Conservation (phyloP, 2,329 filamentous ascomycete species). For the Fusarium pininemorale region DNA sequence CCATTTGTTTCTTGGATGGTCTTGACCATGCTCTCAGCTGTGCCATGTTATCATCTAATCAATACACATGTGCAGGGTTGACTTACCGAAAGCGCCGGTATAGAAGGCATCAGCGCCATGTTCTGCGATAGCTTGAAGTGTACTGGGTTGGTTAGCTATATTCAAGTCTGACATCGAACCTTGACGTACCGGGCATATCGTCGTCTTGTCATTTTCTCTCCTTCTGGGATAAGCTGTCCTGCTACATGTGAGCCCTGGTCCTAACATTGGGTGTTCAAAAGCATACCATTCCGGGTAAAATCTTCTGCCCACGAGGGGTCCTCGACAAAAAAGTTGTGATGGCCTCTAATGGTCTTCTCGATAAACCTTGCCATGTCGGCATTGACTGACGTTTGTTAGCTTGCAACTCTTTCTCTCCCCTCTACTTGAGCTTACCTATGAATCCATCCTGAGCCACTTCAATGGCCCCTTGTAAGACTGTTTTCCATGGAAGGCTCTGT, state of each 20-base stretch:
- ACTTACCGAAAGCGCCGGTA: slow-evolving; percentile 67
- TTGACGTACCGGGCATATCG: slow-evolving; percentile 70
- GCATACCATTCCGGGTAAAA: slow-evolving; percentile 79
- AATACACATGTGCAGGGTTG: background rate
- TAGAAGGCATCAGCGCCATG: slow-evolving; percentile 81
- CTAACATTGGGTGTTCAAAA: too few species aligned
- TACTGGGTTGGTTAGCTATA: slow-evolving; percentile 48
- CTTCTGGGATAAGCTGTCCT: slow-evolving; percentile 73
- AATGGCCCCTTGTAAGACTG: slow-evolving; percentile 78
- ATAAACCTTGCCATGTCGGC: slow-evolving; percentile 81
- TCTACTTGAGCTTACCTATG: slow-evolving; percentile 46
- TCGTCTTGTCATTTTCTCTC: slow-evolving; percentile 81
- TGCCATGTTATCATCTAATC: slow-evolving; percentile 35
- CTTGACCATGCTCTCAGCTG: slow-evolving; percentile 76
- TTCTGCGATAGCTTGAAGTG: slow-evolving; percentile 79
- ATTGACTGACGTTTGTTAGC: slow-evolving; percentile 60
- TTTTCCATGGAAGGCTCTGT: slow-evolving; percentile 71
- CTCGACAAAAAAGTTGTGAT: slow-evolving; percentile 72
- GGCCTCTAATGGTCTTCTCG: slow-evolving; percentile 53
- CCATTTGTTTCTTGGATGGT: slow-evolving; percentile 76
- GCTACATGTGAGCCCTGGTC: slow-evolving; percentile 1
- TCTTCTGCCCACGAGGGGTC: slow-evolving; percentile 86
- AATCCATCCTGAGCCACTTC: slow-evolving; percentile 79
- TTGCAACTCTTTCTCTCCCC: background rate
- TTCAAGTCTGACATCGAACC: background rate